Percentiles rank a stretch among this genome's conserved stretches.
phyloP scores from a whole-genome alignment of 108 stramenopile species.

The Nitzschia sp. region DNA sequence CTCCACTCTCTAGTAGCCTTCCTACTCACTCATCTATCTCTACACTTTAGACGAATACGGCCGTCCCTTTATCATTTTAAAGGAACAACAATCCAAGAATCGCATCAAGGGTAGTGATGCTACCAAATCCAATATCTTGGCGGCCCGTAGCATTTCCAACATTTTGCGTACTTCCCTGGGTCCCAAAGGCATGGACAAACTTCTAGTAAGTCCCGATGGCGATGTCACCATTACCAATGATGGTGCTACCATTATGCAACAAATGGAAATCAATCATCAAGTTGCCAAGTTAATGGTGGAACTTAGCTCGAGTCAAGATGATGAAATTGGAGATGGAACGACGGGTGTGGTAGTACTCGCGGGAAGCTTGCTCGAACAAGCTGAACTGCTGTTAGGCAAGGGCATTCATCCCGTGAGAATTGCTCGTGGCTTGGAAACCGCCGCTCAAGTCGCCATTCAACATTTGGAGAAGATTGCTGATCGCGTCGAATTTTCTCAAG shows the following conservation, averaged over 20 bases:
- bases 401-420: constrained; percentile 98
- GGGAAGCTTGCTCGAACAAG: constrained; percentile 97
- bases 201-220: constrained; percentile 96
- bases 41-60: constrained; percentile 95
- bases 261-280: constrained; percentile 95
- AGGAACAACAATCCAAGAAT: constrained; percentile 97
- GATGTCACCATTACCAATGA: constrained; percentile 99
- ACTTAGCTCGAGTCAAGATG: constrained; percentile 94
- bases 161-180: constrained; percentile 96
- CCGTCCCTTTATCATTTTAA: constrained; percentile 98
- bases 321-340: constrained; percentile 99
- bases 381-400: constrained; percentile 88
- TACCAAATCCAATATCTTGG: constrained; percentile 96
- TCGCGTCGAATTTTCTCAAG: constrained; percentile 80
- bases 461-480: constrained; percentile 89
- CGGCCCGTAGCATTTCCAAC: constrained; percentile 93
- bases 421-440: constrained; percentile 96
- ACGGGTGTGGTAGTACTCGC: constrained; percentile 99
- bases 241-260: constrained; percentile 97
- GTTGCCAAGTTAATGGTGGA: constrained; percentile 98
- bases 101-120: constrained; percentile 97
- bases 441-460: constrained; percentile 89
- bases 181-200: constrained; percentile 99
- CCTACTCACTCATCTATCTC: background rate
- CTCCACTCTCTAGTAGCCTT: background rate